These are phyloP conservation scores for Stylosanthes scabra DNA, from an alignment of 331 rosid species.

Conservation along the genomic window DNA sequence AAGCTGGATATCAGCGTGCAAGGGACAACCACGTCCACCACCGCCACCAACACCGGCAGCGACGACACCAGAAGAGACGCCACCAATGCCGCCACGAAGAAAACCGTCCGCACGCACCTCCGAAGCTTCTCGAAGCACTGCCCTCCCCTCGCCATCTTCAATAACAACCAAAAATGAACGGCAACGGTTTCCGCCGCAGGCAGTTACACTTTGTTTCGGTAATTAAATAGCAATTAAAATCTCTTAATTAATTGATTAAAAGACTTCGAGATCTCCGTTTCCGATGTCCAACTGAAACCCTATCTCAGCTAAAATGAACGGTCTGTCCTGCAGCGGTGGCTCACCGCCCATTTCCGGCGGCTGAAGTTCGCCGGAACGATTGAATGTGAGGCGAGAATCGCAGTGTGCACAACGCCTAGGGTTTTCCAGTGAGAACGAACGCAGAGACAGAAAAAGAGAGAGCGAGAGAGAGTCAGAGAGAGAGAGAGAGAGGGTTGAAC, in stretches of 20 bases:
- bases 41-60: conserved; percentile 85
- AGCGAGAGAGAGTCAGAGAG: not conserved
- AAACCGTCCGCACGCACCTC: conserved; percentile 78
- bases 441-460: not conserved
- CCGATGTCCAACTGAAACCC: conserved; percentile 55
- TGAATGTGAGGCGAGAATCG: conserved; percentile 30
- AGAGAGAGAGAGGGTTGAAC: conserved; percentile 36
- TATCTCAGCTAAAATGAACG: conserved; percentile 38
- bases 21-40: conserved; percentile 78
- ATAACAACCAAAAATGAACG: not conserved
- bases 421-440: conserved; percentile 39
- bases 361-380: conserved; percentile 37
- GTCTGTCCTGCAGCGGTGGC: conserved; percentile 39
- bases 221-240: not conserved
- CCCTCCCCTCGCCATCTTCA: conserved; percentile 78
- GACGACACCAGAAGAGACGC: conserved; percentile 85
- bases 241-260: conserved; percentile 32
- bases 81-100: conserved; percentile 92
- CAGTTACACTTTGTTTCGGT: conserved; percentile 39
- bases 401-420: conserved; percentile 49
- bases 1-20: conserved; percentile 85
- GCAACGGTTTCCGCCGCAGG: conserved; percentile 38
- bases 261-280: conserved; percentile 37
- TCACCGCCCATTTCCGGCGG: conserved; percentile 54
- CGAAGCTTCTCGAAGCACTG: conserved; percentile 72